Evolutionary conservation across 139 green algal genomes (phyloP).

Genomic region (Chlorella sp.): DNA sequence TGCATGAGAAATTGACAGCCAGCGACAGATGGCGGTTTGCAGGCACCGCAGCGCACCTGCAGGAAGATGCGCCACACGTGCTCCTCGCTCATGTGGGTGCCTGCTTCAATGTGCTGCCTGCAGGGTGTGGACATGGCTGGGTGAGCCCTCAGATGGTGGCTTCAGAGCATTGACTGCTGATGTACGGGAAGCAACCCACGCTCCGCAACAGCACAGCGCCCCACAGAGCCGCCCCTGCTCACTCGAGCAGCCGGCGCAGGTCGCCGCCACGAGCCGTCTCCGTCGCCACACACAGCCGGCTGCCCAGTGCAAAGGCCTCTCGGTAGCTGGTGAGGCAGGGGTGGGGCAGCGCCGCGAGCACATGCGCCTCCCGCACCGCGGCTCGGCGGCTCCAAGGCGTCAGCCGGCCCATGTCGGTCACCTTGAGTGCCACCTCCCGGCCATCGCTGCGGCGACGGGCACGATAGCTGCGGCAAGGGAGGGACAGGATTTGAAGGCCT

Average conservation of each 20-base stretch:
- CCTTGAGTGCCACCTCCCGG: neutral
- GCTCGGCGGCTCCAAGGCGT: constrained; percentile 1
- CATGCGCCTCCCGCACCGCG: neutral
- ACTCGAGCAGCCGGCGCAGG: neutral
- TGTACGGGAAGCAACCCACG: too few relatives aligned
- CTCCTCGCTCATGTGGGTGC: too few relatives aligned
- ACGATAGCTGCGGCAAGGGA: neutral
- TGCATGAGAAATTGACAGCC: neutral
- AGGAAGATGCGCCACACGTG: constrained; percentile 8
- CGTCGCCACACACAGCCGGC: neutral
- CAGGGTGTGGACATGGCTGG: too few relatives aligned
- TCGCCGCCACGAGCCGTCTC: neutral
- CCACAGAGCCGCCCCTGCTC: neutral
- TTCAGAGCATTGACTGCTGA: too few relatives aligned
- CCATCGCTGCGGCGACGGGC: neutral
- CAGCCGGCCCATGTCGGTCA: neutral
- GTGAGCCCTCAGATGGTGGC: too few relatives aligned
- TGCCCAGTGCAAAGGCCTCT: constrained; percentile 4
- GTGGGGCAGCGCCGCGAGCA: constrained; percentile 7
- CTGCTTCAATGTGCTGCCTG: too few relatives aligned
- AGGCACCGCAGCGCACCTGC: neutral
- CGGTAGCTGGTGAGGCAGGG: constrained; percentile 5
- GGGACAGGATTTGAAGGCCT: neutral
- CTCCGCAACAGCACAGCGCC: too few relatives aligned
- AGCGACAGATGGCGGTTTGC: neutral